These are phyloP conservation scores for Cystofilobasidium capitatum DNA, from an alignment of 768 basidiomycete species.

Conservation along the genomic window DNA sequence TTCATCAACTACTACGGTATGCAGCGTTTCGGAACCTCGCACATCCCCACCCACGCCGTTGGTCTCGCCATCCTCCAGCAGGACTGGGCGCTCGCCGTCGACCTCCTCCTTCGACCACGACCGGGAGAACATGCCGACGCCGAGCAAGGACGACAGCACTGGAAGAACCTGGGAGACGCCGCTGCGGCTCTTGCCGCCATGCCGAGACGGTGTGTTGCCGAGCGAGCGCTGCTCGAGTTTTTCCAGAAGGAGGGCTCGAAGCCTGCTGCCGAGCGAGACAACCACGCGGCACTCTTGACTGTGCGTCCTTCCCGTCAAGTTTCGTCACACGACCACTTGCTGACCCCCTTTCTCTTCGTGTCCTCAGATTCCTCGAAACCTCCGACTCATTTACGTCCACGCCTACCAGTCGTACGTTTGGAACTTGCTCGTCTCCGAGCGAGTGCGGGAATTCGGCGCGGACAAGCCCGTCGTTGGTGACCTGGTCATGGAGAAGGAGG, in stretches of 20 bases:
- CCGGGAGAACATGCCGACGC: slow-evolving; percentile 90
- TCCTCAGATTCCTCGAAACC: slow-evolving; percentile 81
- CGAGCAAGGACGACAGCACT: slow-evolving; percentile 70
- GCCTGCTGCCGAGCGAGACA: slow-evolving; percentile 61
- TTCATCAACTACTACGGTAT: slow-evolving; percentile 99
- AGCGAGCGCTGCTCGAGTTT: slow-evolving; percentile 81
- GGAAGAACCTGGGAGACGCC: slow-evolving; percentile 60
- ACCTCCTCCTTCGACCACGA: slow-evolving; percentile 67
- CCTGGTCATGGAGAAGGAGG: slow-evolving; percentile 60
- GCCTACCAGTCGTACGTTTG: slow-evolving; percentile 98
- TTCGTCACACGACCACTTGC: slow-evolving; percentile 20
- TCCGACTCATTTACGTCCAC: slow-evolving; percentile 95
- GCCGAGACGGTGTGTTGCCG: slow-evolving; percentile 86
- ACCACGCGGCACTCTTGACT: slow-evolving; percentile 11
- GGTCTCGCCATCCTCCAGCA: slow-evolving; percentile 80
- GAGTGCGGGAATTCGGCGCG: slow-evolving; percentile 66
- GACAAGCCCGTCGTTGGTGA: slow-evolving; percentile 74
- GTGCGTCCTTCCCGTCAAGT: neutral
- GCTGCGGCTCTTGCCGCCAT: slow-evolving; percentile 73
- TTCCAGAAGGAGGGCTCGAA: slow-evolving; percentile 55
- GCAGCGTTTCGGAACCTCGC: slow-evolving; percentile 97
- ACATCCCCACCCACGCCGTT: slow-evolving; percentile 88
- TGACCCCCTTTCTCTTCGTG: neutral
- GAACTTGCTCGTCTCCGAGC: slow-evolving; percentile 94
- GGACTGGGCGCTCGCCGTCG: slow-evolving; percentile 80